Percentiles rank a stretch among this genome's conserved stretches.
phyloP scores from a whole-genome alignment of 768 basidiomycete species.

The Trametes maxima region DNA sequence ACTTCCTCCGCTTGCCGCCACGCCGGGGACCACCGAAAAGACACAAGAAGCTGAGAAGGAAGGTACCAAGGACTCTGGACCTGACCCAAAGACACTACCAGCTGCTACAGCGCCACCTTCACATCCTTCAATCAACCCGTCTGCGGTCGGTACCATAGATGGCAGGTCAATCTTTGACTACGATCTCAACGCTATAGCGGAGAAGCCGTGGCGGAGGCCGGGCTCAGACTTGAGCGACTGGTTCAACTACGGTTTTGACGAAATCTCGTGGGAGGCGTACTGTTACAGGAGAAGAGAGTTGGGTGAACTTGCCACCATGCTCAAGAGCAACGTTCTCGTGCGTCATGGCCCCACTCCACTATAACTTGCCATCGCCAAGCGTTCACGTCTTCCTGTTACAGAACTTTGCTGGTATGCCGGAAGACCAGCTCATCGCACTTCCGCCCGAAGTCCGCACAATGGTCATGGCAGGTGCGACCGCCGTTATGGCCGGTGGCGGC shows the following conservation, averaged over 20 bases:
- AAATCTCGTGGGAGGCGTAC: slow-evolving; percentile 93
- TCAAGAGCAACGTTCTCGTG: slow-evolving; percentile 84
- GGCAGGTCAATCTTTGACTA: slow-evolving; percentile 84
- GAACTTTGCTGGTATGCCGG: slow-evolving; percentile 83
- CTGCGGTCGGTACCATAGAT: slow-evolving; percentile 63
- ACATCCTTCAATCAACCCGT: slow-evolving; percentile 76
- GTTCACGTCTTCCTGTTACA: slow-evolving; percentile 34
- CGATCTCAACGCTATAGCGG: slow-evolving; percentile 70
- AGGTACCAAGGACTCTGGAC: slow-evolving; percentile 37
- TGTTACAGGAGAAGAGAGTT: slow-evolving; percentile 81
- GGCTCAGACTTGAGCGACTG: slow-evolving; percentile 95
- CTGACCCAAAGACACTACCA: slow-evolving; percentile 68
- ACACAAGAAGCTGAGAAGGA: slow-evolving; percentile 24
- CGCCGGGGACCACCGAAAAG: slow-evolving; percentile 27
- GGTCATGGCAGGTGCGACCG: slow-evolving; percentile 82
- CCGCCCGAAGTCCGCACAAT: slow-evolving; percentile 83
- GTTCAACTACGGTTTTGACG: slow-evolving; percentile 99
- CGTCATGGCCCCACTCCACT: too few species aligned
- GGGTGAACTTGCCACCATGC: slow-evolving; percentile 75
- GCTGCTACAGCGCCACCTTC: slow-evolving; percentile 73
- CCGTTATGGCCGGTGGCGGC: slow-evolving; percentile 71
- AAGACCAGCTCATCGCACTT: slow-evolving; percentile 76
- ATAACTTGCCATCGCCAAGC: not conserved
- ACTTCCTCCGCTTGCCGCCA: slow-evolving; percentile 21
- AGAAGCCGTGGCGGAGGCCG: slow-evolving; percentile 90